Base-by-base conservation (phyloP, 306 rosid species). In the Glycine tomentella region DNA sequence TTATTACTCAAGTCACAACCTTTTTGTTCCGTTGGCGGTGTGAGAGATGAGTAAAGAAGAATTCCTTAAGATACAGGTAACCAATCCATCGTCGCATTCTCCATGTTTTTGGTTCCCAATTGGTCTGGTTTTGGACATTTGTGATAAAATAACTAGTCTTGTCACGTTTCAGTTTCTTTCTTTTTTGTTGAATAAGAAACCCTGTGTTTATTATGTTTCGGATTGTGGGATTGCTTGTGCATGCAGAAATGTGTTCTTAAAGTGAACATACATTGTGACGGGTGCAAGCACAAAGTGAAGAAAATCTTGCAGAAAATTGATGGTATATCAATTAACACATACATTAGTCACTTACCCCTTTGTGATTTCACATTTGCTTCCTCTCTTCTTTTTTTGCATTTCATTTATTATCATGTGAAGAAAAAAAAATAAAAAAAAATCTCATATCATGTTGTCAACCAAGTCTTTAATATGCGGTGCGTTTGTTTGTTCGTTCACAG, bases 191-290 rank as follows among this genome's bases (percentile, higher is more conserved):
- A 53, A 25, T 62, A 73, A 71, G 80, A 51, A 79, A 38, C 74
- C 31, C 42, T 76, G 53, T 65, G 67, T 83, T 88, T 74, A 76
- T 79, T 71, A 76, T 66, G 36, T 69, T 80, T 81, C 71, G 72
- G 80, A 75, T 61, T 81, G 69, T 81, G 84, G 87, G 72, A 72
- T 83, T 88, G 69, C 80, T 84, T 89, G 89, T 83, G 70, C 81
- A 64, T 86, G 88, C 90, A 95, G 99, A 95, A 90, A 93, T 92
- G 93, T 87, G 97, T 89, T 77, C 96, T 96, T 66, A 93, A 92
- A 83, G 99, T 96, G 85, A 96, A 96, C 84, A 92, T 96, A 10
- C 99, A 96, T 87, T 96, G 99, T 61, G 99, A 93, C 62, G 99
- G 99, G n/a, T 96, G 99, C 77, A 96, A 92, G 81, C 93, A 89